Conservation (phyloP, 2,329 filamentous ascomycete genomes). For the Colletotrichum abscissum region DNA sequence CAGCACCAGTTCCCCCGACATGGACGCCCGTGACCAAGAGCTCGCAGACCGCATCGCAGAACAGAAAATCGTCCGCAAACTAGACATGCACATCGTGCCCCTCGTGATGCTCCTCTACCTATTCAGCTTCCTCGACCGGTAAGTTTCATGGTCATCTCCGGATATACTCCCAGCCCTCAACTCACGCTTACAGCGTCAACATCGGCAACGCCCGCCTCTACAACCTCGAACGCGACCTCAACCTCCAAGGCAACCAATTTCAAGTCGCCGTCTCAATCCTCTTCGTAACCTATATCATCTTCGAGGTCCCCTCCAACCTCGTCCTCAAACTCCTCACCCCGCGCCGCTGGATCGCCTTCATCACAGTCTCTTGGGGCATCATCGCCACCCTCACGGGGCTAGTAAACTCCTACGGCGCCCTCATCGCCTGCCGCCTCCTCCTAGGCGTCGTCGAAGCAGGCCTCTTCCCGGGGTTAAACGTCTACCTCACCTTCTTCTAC, state of each 20-base stretch:
- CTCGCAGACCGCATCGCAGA: constrained; percentile 47
- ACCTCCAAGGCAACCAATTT: constrained; percentile 74
- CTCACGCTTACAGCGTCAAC: constrained; percentile 14
- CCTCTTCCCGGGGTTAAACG: constrained; percentile 74
- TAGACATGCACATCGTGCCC: constrained; percentile 73
- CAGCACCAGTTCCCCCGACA: constrained; percentile 12
- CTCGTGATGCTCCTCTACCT: constrained; percentile 78
- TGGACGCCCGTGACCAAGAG: not conserved
- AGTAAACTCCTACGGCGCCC: constrained; percentile 70
- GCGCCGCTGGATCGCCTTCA: constrained; percentile 72
- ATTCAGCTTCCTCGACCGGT: constrained; percentile 80
- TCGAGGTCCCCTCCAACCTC: constrained; percentile 75
- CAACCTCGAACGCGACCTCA: constrained; percentile 71
- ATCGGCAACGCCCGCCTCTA: constrained; percentile 77
- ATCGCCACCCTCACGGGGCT: constrained; percentile 78
- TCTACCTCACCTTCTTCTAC: constrained; percentile 83
- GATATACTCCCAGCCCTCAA: not conserved
- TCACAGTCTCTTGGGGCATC: constrained; percentile 73
- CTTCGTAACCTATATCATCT: constrained; percentile 72
- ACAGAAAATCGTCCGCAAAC: constrained; percentile 70
- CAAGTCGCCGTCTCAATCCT: constrained; percentile 75
- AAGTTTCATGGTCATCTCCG: constrained; percentile 41
- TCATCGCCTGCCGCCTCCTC: constrained; percentile 76
- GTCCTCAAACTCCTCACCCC: constrained; percentile 73
- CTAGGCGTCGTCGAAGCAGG: constrained; percentile 77